Evolutionary conservation across 2,329 filamentous ascomycete species (phyloP), one percentile per base, ranked within the genome.

Genomic region (Alternaria metachromatica): DNA sequence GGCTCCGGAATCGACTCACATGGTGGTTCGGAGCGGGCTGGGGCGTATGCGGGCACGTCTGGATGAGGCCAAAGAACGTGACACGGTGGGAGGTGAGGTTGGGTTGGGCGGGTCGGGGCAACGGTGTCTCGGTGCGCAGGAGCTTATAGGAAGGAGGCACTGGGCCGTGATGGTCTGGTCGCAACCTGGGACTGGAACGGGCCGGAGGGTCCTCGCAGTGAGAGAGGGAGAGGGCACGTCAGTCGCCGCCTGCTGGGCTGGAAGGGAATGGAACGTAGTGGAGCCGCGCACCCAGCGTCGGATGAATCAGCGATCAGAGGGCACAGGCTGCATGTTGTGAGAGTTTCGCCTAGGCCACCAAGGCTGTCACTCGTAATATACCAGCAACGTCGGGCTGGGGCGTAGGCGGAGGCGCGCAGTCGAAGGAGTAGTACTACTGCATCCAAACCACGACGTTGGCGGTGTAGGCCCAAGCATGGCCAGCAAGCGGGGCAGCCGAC

Each of bases 1-100:
- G 72, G 74, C 66, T 66, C 68, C 58, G 73, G 73, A 55, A 67
- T 56, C 60, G 44, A 72, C 78, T 79, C 73, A 81, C 78, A 80
- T 80, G 73, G 73, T 67, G 60, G 70, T 48, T 30, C 61, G 60
- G 62, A 43, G 62, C 54, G 58, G 64, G 59, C 25, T 45, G 53
- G 59, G 60, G 65, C 61, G 68, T 60, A 63, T 78, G 75, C 73
- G 72, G 72, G 65, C 45, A 62, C 20, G 26, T 33, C 78, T 79
- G 60, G 66, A 79, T 75, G 59, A 59, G 73, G 74, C 58, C 66
- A 76, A 73, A 74, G 72, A 64, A 63, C 33, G 78, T 79, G 61
- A 60, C 61, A 63, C 61, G 57, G 30, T 23, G 20, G 41, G 59
- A 23, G 55, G 60, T 44, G 60, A 50, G 30, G 28, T 49, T 51